phyloP scores from a whole-genome alignment of 768 basidiomycete genomes.

The Agaricus subrufescens region DNA sequence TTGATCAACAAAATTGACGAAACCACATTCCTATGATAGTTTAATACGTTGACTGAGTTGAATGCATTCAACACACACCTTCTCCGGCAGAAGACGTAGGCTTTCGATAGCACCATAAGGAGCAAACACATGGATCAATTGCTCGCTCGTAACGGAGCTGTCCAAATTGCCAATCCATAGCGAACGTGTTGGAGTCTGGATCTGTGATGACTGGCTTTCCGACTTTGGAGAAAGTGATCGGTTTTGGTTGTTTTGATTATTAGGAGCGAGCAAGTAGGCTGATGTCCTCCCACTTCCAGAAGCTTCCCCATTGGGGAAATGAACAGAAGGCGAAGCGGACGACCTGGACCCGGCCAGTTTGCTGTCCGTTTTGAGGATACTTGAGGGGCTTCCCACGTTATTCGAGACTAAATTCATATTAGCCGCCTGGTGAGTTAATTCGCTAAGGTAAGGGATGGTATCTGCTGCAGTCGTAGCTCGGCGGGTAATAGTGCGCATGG shows the following conservation, averaged over 20 bases:
- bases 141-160: constrained; percentile 89
- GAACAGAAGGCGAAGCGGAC: constrained; percentile 49
- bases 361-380: constrained; percentile 56
- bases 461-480: constrained; percentile 47
- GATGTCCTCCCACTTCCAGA: constrained; percentile 47
- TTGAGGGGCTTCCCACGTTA: constrained; percentile 36
- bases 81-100: constrained; percentile 90
- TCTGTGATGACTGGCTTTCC: constrained; percentile 64
- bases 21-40: constrained; percentile 82
- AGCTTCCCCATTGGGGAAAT: constrained; percentile 54
- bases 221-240: constrained; percentile 83
- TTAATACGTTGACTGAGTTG: neutral
- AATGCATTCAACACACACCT: constrained; percentile 46
- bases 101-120: constrained; percentile 98
- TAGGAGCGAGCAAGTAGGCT: constrained; percentile 68
- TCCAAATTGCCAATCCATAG: constrained; percentile 99
- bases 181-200: constrained; percentile 91
- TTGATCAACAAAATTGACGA: constrained; percentile 97
- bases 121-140: constrained; percentile 92
- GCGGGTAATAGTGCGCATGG: constrained; percentile 65
- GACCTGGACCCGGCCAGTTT: constrained; percentile 44
- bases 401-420: constrained; percentile 32
- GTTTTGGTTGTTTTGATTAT: constrained; percentile 41
- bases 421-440: constrained; percentile 41
- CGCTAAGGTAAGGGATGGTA: constrained; percentile 54